Percentiles rank a stretch among this genome's conserved stretches.
These are phyloP conservation scores for Malus sylvestris DNA, from an alignment of 306 rosid genomes.

Conservation along the genomic window DNA sequence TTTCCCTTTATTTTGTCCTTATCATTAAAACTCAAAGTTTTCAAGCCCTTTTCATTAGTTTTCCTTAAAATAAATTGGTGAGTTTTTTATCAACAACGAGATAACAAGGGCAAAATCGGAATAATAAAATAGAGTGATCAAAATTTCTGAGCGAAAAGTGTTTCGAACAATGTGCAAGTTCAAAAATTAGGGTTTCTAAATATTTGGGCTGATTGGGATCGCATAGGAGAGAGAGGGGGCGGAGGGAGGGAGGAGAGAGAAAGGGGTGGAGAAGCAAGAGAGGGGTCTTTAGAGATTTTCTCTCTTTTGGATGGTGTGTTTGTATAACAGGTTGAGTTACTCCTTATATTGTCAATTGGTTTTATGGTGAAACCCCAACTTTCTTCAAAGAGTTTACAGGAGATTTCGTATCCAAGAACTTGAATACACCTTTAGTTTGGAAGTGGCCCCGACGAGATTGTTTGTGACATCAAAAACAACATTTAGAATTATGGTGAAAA, in stretches of 20 bases:
- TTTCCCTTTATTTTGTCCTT: too few species aligned
- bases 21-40: too few species aligned
- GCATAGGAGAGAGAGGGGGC: neutral
- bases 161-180: slow-evolving; percentile 12
- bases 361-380: too few species aligned
- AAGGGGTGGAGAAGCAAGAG: neutral
- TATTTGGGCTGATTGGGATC: slow-evolving; percentile 50
- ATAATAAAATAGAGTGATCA: slow-evolving; percentile 7
- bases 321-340: neutral
- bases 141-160: neutral
- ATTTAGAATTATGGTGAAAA: too few species aligned
- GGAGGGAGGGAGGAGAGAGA: neutral
- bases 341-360: too few species aligned
- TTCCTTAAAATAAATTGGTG: neutral
- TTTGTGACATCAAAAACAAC: too few species aligned
- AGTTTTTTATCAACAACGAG: slow-evolving; percentile 37
- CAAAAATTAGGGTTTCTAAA: slow-evolving; percentile 42
- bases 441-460: too few species aligned
- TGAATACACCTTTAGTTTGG: too few species aligned
- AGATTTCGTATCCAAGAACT: too few species aligned
- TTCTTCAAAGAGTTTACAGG: accelerated
- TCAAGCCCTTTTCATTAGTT: too few species aligned
- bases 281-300: slow-evolving; percentile 8
- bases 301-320: neutral
- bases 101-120: slow-evolving; percentile 7